Percentiles rank a stretch among this genome's conserved stretches.
Evolutionary conservation across 208 protist genomes (phyloP).

Genomic region (Leishmania amazonensis): DNA sequence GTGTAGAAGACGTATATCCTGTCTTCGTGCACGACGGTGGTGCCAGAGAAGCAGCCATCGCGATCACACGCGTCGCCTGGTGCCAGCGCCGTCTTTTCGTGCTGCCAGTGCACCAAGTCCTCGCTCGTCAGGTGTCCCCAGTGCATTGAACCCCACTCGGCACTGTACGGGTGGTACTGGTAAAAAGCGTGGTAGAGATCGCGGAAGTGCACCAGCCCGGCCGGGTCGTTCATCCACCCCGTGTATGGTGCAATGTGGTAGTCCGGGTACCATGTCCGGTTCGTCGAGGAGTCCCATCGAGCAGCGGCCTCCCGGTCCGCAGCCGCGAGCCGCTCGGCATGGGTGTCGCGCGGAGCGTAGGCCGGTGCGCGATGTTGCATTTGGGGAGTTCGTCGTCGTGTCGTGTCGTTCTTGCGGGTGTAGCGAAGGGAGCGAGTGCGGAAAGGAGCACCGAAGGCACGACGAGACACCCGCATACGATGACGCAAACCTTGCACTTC

Average conservation of each 20-base stretch:
- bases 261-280: conserved; percentile 43
- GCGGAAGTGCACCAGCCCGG: conserved; percentile 37
- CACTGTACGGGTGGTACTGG: conserved; percentile 54
- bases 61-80: conserved; percentile 50
- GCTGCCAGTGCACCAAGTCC: conserved; percentile 56
- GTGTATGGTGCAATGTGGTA: conserved; percentile 45
- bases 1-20: conserved; percentile 65
- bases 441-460: not conserved
- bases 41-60: conserved; percentile 65
- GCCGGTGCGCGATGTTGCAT: conserved; percentile 15
- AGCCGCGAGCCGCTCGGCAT: conserved; percentile 35
- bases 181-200: conserved; percentile 57
- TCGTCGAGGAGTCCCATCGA: conserved; percentile 13
- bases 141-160: conserved; percentile 61
- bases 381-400: not conserved
- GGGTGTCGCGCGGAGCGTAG: conserved; percentile 16
- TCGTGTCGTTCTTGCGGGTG: not conserved
- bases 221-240: conserved; percentile 59
- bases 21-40: conserved; percentile 34
- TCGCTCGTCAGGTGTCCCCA: conserved; percentile 55
- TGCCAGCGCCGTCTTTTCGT: conserved; percentile 37
- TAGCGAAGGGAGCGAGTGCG: not conserved
- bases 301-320: conserved; percentile 17
- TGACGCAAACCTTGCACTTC: not conserved
- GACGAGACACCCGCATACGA: not conserved